A percentile compares a stretch with the other conserved stretches of the same genome.
These are phyloP conservation scores for Asterochloris sp. DNA, from an alignment of 139 green algal genomes.

Conservation along the genomic window DNA sequence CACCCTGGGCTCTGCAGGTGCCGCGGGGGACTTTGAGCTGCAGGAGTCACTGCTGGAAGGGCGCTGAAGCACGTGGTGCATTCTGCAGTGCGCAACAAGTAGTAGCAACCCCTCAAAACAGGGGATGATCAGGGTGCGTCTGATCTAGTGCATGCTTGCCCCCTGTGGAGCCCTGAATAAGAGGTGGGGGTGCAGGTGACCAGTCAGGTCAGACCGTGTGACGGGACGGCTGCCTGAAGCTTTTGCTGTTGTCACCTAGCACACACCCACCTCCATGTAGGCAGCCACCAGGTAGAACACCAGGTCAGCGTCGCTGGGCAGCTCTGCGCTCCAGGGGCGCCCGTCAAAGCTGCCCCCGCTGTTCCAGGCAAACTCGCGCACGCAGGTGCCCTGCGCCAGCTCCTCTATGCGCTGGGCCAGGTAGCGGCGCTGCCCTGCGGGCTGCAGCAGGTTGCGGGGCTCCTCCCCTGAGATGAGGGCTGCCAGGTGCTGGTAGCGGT, in stretches of 20 bases:
- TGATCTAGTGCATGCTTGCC: not conserved
- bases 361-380: slow-evolving; percentile 58
- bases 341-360: slow-evolving; percentile 52
- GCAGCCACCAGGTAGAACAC: slow-evolving; percentile 77
- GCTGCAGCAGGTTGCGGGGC: slow-evolving; percentile 57
- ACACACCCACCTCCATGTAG: slow-evolving; percentile 52
- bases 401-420: slow-evolving; percentile 47
- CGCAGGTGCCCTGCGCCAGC: slow-evolving; percentile 53
- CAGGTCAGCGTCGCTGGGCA: slow-evolving; percentile 70
- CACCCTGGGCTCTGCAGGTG: slow-evolving; percentile 18
- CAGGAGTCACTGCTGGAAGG: not conserved
- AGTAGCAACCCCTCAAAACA: not conserved
- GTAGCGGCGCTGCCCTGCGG: slow-evolving; percentile 55
- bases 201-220: not conserved
- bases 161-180: not conserved
- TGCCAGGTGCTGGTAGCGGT: slow-evolving; percentile 56
- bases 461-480: slow-evolving; percentile 53
- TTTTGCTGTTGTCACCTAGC: not conserved
- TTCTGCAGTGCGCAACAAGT: not conserved
- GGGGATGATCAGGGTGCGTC: not conserved
- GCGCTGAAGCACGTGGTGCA: not conserved
- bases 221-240: too few relatives aligned
- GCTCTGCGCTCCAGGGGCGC: slow-evolving; percentile 59
- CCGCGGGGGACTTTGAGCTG: not conserved
- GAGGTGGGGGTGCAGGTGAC: not conserved